A percentile compares a stretch with the other conserved stretches of the same genome.
Conservation (phyloP, 176 grass and related monocot species). For the Metroxylon sagu region DNA sequence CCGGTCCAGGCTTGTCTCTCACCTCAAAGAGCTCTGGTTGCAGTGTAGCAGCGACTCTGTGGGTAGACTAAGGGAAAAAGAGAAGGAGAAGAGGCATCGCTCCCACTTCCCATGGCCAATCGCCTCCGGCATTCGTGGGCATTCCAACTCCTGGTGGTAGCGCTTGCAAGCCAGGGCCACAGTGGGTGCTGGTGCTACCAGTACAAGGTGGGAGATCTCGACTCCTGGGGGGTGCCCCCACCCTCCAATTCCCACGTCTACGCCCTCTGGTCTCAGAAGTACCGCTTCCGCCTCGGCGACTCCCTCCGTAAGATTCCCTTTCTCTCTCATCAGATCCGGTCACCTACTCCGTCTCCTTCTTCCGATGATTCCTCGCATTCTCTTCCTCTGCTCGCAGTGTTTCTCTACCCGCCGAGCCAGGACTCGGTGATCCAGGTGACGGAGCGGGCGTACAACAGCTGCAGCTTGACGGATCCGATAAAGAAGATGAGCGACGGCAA, state of each 20-base stretch:
- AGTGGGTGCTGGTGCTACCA: conserved; percentile 26
- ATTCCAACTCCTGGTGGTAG: no score
- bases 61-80: no score
- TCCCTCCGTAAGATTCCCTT: conserved; percentile 35
- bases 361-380: neutral
- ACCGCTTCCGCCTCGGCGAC: conserved; percentile 55
- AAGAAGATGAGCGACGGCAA: conserved; percentile 61
- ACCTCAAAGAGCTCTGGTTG: no score
- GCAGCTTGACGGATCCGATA: conserved; percentile 34
- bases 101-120: no score
- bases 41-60: no score
- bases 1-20: no score
- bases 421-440: conserved; percentile 52
- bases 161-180: neutral
- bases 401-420: conserved; percentile 65
- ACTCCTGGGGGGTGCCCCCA: conserved; percentile 66
- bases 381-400: conserved; percentile 26
- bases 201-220: conserved; percentile 78
- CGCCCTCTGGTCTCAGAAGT: conserved; percentile 36
- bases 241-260: conserved; percentile 51
- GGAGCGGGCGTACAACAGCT: conserved; percentile 48
- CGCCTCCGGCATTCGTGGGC: no score
- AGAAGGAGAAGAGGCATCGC: no score
- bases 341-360: neutral
- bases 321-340: neutral